Evolutionary conservation across 768 basidiomycete species (phyloP).

Genomic region (Amylocystis lapponica): DNA sequence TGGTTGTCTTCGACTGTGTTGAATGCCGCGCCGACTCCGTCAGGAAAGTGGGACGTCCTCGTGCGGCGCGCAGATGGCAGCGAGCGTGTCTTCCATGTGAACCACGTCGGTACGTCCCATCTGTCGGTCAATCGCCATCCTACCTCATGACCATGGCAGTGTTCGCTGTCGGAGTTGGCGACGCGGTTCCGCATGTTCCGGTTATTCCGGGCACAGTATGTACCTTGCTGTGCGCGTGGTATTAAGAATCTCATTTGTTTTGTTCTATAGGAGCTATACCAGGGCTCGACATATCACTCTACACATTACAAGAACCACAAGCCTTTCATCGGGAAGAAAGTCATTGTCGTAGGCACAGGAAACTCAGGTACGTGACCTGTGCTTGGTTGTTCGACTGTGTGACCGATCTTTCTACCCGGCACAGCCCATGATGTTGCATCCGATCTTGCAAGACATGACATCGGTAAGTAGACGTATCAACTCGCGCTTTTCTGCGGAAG

Average conservation of each 20-base stretch:
- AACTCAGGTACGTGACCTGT: conserved; percentile 39
- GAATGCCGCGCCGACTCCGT: conserved; percentile 35
- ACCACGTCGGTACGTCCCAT: conserved; percentile 27
- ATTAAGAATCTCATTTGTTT: neutral
- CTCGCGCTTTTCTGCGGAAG: neutral
- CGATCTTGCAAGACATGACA: conserved; percentile 39
- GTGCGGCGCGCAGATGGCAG: conserved; percentile 53
- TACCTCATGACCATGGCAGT: too few relatives aligned
- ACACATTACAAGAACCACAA: conserved; percentile 45
- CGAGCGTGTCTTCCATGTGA: conserved; percentile 27
- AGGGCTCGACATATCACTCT: conserved; percentile 56
- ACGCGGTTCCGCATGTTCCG: neutral
- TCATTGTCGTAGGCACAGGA: conserved; percentile 61
- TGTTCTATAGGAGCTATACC: neutral
- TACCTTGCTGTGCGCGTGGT: too few relatives aligned
- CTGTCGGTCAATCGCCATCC: conserved; percentile 38
- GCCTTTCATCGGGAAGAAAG: conserved; percentile 62
- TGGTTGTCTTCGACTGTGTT: conserved; percentile 43
- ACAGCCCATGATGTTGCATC: conserved; percentile 43
- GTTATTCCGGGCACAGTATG: conserved; percentile 2
- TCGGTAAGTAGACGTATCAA: conserved; percentile 29
- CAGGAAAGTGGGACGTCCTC: conserved; percentile 62
- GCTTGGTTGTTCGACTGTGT: neutral
- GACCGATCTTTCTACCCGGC: neutral
- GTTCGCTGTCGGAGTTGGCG: conserved; percentile 11